These are phyloP conservation scores for Rhynchospora breviuscula DNA, from an alignment of 176 grass and related monocot genomes.

Conservation along the genomic window DNA sequence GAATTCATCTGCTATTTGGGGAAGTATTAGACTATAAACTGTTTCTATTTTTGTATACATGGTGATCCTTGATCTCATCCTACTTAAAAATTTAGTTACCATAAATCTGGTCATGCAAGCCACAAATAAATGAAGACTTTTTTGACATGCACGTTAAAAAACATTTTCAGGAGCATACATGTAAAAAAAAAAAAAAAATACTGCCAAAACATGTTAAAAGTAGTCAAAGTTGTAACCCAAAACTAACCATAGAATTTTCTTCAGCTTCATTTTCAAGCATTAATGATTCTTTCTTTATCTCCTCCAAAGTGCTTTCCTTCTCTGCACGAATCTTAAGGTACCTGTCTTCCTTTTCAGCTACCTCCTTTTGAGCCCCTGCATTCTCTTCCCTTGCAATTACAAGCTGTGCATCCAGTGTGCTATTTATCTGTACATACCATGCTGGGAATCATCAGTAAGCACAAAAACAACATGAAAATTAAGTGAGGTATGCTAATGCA, in stretches of 20 bases:
- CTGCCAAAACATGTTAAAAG: too few relatives aligned
- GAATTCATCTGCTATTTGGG: not conserved
- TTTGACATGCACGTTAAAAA: not conserved
- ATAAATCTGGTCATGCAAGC: not conserved
- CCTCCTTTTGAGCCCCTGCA: slow-evolving; percentile 28
- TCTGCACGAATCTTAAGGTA: slow-evolving; percentile 21
- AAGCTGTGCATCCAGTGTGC: slow-evolving; percentile 36
- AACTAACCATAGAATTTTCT: slow-evolving; percentile 55
- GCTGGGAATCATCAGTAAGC: not conserved
- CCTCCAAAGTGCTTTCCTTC: slow-evolving; percentile 36
- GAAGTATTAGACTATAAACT: not conserved
- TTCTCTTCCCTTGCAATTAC: slow-evolving; percentile 37
- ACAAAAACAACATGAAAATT: not conserved
- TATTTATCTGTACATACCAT: slow-evolving; percentile 32
- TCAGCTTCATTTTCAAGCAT: slow-evolving; percentile 41
- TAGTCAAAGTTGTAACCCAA: not conserved
- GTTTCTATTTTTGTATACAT: too few relatives aligned
- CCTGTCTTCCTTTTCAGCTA: slow-evolving; percentile 33
- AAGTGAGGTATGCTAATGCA: not conserved
- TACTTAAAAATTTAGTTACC: not conserved
- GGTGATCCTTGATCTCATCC: too few relatives aligned
- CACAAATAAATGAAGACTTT: not conserved
- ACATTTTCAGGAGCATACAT: slow-evolving; percentile 13
- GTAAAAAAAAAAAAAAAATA: not conserved
- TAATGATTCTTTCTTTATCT: slow-evolving; percentile 36